Conservation (phyloP, 768 basidiomycete species). For the Mrakia hoshinonis region DNA sequence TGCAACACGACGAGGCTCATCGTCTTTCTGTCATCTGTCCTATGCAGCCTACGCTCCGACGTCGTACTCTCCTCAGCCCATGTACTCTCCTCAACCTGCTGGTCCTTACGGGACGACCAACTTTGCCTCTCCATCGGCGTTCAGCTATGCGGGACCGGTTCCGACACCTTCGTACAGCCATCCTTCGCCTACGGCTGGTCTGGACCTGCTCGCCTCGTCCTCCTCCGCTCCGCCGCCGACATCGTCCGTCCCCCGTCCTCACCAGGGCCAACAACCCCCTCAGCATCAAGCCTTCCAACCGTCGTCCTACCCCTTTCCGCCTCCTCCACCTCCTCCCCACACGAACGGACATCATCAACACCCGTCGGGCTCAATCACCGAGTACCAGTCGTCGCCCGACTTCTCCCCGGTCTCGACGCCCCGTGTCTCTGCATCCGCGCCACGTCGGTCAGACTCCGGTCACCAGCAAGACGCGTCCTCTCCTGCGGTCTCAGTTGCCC, state of each 20-base stretch:
- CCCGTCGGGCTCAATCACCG: neutral
- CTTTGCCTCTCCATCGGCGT: neutral
- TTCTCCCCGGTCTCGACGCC: neutral
- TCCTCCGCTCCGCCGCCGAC: neutral
- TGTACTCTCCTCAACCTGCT: neutral
- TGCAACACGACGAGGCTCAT: too few species aligned
- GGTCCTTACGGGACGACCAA: neutral
- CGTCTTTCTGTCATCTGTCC: too few species aligned
- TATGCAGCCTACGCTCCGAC: neutral
- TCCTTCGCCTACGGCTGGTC: neutral
- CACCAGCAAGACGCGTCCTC: neutral
- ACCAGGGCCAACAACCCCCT: neutral
- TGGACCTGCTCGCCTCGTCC: neutral
- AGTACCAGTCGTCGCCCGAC: neutral
- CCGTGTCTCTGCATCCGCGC: neutral
- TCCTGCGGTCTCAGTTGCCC: neutral
- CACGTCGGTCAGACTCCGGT: neutral
- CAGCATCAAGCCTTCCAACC: neutral
- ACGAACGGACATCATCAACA: neutral
- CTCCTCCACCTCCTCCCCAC: neutral
- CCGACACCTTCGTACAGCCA: neutral
- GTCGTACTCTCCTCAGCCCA: neutral
- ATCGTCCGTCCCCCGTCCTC: neutral
- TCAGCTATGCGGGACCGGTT: neutral
- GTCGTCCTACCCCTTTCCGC: neutral